Base-by-base conservation (phyloP, 768 basidiomycete genomes). In the Paxillus involutus region DNA sequence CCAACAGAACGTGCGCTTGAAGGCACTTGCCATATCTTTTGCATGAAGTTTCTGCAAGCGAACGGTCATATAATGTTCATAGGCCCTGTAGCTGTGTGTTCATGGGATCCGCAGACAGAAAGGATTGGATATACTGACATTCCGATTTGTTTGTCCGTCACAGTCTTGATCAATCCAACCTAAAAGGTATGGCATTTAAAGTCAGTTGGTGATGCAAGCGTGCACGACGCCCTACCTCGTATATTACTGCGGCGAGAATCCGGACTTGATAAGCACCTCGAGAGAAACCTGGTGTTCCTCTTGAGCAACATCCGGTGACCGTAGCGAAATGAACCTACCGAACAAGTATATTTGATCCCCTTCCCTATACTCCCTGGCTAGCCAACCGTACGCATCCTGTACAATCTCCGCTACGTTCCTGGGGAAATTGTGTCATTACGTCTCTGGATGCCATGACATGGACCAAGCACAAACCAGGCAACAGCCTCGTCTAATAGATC, bases 1-100 rank as follows among this genome's bases (percentile, higher is more conserved):
- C 59, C 59, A 60, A 9, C 75, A 77, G 54, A 80, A 80, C 0
- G 77, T 72, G 30, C 67, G 64, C 62, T 77, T 78, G 68, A 80
- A 81, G 32, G 49, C 61, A 56, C 37, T 55, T 26, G 49, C 59
- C 48, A 55, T 59, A 33, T 56, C 55, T 44, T 53, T 52, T 40
- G 60, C 48, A 44, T 52, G 65, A 40, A 50, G 55, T 37, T 54
- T 59, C 24, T 55, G 47, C 16, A 53, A 58, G 46, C 55, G 45
- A 45, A 61, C 56, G 13, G 58, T 30, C 24, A 53, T 47, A 33
- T 59, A 61, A n/a, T 56, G 58, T 14, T 59, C 60, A 29, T 61
- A 61, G n/a, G 54, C 60, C 36, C 60, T 59, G 33, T 47, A 17
- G 1, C 6, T 21, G 39, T 26, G 10, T 39, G 44, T 52, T 35